Base-by-base conservation (phyloP, 495 filamentous ascomycete species). In the Talaromyces borbonicus region DNA sequence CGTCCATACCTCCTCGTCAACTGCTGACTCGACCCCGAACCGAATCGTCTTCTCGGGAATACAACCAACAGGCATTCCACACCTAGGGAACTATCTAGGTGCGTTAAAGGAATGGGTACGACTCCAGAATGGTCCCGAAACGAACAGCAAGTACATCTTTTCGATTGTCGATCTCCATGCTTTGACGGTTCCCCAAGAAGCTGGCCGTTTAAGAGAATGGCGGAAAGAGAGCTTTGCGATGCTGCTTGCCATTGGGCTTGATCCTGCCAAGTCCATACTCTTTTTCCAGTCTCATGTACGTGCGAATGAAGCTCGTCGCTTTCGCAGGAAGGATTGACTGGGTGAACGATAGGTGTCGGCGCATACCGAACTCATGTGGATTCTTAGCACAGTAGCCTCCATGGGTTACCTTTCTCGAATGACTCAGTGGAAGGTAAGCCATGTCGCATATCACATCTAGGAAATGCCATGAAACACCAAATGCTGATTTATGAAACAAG, bases 361-460 rank as follows among this genome's bases (percentile, higher is more conserved):
- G 19, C 92, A 96, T 67, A 61, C 82, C 4, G 88, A 96, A 62
- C 68, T 98, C 50, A 90, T 92, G 79, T 98, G 93, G 92, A 93
- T 97, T 49, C 62, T 98, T 45, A 88, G 87, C 54, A 94, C 88
- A 46, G 81, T 83, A 29, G 86, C 93, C 23, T 85, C 80, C 3
- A 89, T 85, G 66, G 92, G 93, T 9, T 89, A 93, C 61, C 69
- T 98, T 24, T 81, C 79, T 2, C 75, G 93, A 8, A 98, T 98
- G 93, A 97, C 92, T 31, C 90, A 96, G 66, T 97, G 90, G 90
- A 98, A 97, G 78, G 87, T 88, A 46, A 54, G 69, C 59, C 24
- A 16, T 8, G 8, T 14, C 3, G 15, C 18, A 29, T 9, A 24
- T 15, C 14, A 31, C 20, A 36, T 12, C 39, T 29, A 12, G n/a